phyloP scores from a whole-genome alignment of 2,329 filamentous ascomycete species.

The Penicillium fuscoglaucum region DNA sequence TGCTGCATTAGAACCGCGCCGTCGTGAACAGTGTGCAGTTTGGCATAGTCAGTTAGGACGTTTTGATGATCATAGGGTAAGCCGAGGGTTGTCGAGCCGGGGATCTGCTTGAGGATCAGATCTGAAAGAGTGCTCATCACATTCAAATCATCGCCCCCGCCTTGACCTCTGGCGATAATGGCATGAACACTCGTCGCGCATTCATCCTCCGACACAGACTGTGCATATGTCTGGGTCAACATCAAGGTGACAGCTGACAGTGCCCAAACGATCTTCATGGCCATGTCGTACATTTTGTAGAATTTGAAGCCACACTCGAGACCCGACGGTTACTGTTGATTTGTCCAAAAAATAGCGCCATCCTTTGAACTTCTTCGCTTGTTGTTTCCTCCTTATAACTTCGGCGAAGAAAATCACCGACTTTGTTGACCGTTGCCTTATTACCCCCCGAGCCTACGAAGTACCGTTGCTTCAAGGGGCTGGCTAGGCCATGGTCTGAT shows the following conservation, averaged over 20 bases:
- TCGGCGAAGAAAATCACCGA: not conserved
- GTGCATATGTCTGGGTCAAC: slow-evolving; percentile 8
- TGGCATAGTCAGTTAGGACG: slow-evolving; percentile 9
- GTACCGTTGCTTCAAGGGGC: not conserved
- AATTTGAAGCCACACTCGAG: not conserved
- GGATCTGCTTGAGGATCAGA: slow-evolving; percentile 23
- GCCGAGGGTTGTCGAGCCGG: slow-evolving; percentile 23
- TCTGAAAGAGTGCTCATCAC: slow-evolving; percentile 25
- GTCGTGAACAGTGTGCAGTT: slow-evolving; percentile 17
- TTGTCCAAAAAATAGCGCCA: not conserved
- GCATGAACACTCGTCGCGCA: slow-evolving; percentile 26
- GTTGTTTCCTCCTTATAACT: not conserved
- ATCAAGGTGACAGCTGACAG: slow-evolving; percentile 1
- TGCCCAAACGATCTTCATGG: slow-evolving; percentile 12
- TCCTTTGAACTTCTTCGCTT: not conserved
- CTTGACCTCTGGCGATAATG: slow-evolving; percentile 25
- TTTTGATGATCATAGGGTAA: slow-evolving; percentile 25
- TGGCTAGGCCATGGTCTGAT: not conserved
- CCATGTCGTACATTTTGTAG: slow-evolving; percentile 10
- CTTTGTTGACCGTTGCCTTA: not conserved
- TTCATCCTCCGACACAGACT: slow-evolving; percentile 11
- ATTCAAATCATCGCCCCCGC: slow-evolving; percentile 25
- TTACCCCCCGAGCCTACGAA: slow-evolving; percentile 2
- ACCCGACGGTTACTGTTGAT: not conserved
- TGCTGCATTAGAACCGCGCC: slow-evolving; percentile 24